Percentiles rank a stretch among this genome's conserved stretches.
phyloP scores from a whole-genome alignment of 78 protist species.

The Protostelium mycophagum region DNA sequence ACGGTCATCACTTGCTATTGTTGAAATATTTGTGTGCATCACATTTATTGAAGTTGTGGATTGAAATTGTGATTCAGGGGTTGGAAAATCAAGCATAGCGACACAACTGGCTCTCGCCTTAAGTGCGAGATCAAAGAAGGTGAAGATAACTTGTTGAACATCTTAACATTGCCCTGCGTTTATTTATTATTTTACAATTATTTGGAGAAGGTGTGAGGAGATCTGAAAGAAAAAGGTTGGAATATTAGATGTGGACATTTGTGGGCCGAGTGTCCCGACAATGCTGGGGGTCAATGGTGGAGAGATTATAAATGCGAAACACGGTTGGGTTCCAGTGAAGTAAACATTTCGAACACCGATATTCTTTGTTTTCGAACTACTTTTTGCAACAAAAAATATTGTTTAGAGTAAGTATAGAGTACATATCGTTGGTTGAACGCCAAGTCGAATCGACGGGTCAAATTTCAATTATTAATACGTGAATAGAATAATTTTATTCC shows the following conservation, averaged over 20 bases:
- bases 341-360: background rate
- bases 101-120: slow-evolving; percentile 79
- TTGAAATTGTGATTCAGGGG: slow-evolving; percentile 6
- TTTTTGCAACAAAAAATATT: too few relatives aligned
- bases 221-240: slow-evolving; percentile 76
- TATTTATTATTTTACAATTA: too few relatives aligned
- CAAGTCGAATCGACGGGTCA: too few relatives aligned
- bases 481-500: too few relatives aligned
- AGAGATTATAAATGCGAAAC: slow-evolving; percentile 37
- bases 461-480: too few relatives aligned
- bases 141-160: too few relatives aligned
- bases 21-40: background rate
- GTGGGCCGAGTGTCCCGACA: slow-evolving; percentile 96
- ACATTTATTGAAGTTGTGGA: background rate
- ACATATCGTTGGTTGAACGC: too few relatives aligned
- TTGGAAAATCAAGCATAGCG: slow-evolving; percentile 88
- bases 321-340: slow-evolving; percentile 47
- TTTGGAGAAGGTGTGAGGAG: slow-evolving; percentile 14
- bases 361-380: too few relatives aligned
- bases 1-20: background rate
- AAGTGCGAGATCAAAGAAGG: slow-evolving; percentile 12
- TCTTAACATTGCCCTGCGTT: too few relatives aligned
- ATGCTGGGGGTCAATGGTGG: slow-evolving; percentile 73
- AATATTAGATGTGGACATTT: slow-evolving; percentile 95
- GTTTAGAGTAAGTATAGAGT: too few relatives aligned